Conservation (phyloP, 2,329 filamentous ascomycete genomes). For the Sodiomyces alkalinus region DNA sequence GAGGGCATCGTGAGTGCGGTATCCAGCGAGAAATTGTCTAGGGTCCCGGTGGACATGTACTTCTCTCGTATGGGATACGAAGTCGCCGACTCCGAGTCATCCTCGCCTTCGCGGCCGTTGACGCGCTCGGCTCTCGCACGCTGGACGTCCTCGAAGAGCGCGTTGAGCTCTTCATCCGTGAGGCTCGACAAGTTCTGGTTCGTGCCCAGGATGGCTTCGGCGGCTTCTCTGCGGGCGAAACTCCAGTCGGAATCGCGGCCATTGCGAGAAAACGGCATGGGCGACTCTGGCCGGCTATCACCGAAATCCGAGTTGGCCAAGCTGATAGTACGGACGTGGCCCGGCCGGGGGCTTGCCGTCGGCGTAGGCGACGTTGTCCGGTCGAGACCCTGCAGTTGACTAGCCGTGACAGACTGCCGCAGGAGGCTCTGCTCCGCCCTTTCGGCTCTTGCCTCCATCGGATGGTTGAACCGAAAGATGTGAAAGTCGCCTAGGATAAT, state of each 20-base stretch:
- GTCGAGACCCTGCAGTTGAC: constrained; percentile 44
- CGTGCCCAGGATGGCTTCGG: constrained; percentile 71
- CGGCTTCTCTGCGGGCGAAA: constrained; percentile 84
- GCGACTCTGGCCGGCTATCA: constrained; percentile 66
- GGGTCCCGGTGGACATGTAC: constrained; percentile 84
- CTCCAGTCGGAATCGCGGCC: constrained; percentile 88
- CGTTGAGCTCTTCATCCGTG: constrained; percentile 87
- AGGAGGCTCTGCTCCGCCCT: constrained; percentile 76
- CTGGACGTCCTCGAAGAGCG: constrained; percentile 87
- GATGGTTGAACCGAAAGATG: constrained; percentile 97
- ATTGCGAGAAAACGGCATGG: constrained; percentile 46
- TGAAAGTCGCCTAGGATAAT: constrained; percentile 97
- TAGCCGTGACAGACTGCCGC: constrained; percentile 62
- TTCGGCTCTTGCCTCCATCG: constrained; percentile 87
- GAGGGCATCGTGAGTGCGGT: constrained; percentile 90
- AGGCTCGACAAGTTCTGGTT: constrained; percentile 85
- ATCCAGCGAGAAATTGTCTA: constrained; percentile 93
- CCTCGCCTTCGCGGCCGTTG: constrained; percentile 59
- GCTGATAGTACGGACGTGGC: constrained; percentile 70
- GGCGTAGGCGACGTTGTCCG: constrained; percentile 43
- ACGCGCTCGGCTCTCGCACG: constrained; percentile 66
- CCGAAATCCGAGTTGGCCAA: constrained; percentile 65
- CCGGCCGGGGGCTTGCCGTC: constrained; percentile 41
- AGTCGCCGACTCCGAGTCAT: constrained; percentile 77
- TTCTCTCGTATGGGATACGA: constrained; percentile 87